Percentiles rank a stretch among this genome's conserved stretches.
These are phyloP conservation scores for Malassezia globosa DNA, from an alignment of 1,284 basidiomycete species.

Conservation along the genomic window DNA sequence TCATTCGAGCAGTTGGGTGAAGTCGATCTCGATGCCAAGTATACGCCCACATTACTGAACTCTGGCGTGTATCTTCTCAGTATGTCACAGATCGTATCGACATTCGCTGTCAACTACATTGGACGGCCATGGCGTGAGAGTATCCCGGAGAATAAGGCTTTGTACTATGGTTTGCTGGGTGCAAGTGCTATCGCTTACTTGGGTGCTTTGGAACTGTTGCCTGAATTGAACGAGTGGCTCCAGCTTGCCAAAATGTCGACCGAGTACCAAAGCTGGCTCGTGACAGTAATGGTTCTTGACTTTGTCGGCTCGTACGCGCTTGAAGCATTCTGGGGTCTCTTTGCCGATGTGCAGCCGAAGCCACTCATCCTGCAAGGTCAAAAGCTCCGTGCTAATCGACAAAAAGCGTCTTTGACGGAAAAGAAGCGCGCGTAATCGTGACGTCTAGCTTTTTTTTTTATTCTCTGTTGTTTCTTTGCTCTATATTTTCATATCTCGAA, in stretches of 20 bases:
- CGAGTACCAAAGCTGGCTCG: conserved; percentile 50
- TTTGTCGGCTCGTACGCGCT: conserved; percentile 77
- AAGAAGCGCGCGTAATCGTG: background rate
- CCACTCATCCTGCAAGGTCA: conserved; percentile 57
- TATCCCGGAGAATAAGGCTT: conserved; percentile 37
- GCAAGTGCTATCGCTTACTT: conserved; percentile 35
- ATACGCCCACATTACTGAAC: conserved; percentile 40
- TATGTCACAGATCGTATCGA: conserved; percentile 40
- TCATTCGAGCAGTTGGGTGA: conserved; percentile 31
- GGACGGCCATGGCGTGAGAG: conserved; percentile 40
- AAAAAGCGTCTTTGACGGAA: background rate
- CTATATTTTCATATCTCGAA: no score
- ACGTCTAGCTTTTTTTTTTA: background rate
- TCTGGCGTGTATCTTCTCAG: conserved; percentile 42
- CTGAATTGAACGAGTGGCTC: conserved; percentile 89
- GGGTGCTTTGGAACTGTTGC: conserved; percentile 61
- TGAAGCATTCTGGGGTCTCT: conserved; percentile 75
- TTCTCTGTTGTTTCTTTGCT: no score
- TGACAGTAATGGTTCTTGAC: conserved; percentile 66
- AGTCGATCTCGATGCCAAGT: conserved; percentile 42
- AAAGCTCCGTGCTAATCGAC: background rate
- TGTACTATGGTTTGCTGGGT: conserved; percentile 39
- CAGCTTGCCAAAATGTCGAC: conserved; percentile 85
- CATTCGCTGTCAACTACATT: conserved; percentile 46
- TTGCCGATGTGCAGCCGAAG: conserved; percentile 78